These are phyloP conservation scores for Salix dunnii DNA, from an alignment of 345 rosid species.

Conservation along the genomic window DNA sequence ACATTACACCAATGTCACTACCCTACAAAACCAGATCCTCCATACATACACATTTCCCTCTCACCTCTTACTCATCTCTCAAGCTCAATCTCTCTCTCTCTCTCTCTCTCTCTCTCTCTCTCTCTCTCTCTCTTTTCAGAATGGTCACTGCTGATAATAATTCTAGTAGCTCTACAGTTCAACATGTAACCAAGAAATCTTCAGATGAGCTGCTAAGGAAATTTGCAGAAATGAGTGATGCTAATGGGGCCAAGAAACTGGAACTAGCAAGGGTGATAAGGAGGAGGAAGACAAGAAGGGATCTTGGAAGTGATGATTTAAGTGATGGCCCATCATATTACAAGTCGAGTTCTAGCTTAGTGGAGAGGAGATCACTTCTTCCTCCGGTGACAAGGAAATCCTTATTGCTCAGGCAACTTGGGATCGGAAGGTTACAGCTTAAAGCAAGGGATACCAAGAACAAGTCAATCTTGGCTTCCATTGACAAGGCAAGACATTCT, in stretches of 20 bases:
- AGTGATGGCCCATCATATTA: conserved; percentile 19
- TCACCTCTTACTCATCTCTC: not conserved
- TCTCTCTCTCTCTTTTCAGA: not conserved
- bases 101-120: conserved; percentile 7
- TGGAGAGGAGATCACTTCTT: conserved; percentile 66
- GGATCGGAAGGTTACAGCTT: conserved; percentile 46
- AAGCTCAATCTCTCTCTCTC: conserved; percentile 8
- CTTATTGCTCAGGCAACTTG: conserved; percentile 45
- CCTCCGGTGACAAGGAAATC: conserved; percentile 42
- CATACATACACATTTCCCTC: not conserved
- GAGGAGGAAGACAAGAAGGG: conserved; percentile 16
- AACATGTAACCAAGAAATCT: conserved; percentile 65
- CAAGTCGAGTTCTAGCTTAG: conserved; percentile 12
- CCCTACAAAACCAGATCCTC: conserved; percentile 9
- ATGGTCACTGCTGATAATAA: not conserved
- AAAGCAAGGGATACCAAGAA: conserved; percentile 40
- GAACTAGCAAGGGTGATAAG: conserved; percentile 35
- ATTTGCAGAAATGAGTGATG: conserved; percentile 45
- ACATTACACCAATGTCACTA: conserved; percentile 14
- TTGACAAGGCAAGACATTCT: conserved; percentile 47
- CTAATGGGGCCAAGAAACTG: conserved; percentile 4
- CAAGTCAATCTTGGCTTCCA: conserved; percentile 53
- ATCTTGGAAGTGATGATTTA: not conserved
- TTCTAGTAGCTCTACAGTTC: conserved; percentile 30
- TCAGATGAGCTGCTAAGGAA: conserved; percentile 85